These are phyloP conservation scores for Plasmodium yoelii DNA, from an alignment of 169 alveolate species.

Conservation along the genomic window DNA sequence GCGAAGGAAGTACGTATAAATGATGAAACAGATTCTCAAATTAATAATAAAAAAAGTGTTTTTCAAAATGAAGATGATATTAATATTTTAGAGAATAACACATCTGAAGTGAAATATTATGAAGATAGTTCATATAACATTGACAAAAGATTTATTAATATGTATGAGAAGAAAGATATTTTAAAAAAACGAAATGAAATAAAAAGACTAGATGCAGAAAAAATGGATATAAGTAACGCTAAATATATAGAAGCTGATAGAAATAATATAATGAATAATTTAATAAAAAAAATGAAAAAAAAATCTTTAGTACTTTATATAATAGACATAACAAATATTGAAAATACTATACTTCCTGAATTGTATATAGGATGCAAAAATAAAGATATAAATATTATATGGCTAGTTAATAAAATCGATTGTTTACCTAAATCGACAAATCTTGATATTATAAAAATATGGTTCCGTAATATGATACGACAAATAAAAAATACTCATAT, in stretches of 20 bases:
- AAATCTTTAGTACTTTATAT: conserved; percentile 86
- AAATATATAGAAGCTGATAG: conserved; percentile 66
- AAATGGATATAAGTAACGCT: conserved; percentile 56
- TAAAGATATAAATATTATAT: conserved; percentile 86
- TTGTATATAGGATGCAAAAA: conserved; percentile 87
- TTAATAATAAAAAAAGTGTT: too few relatives aligned
- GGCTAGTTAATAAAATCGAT: conserved; percentile 89
- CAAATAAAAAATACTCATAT: conserved; percentile 88
- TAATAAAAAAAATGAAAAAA: conserved; percentile 79
- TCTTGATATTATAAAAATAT: conserved; percentile 80
- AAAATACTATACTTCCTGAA: conserved; percentile 89
- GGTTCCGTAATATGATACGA: conserved; percentile 89
- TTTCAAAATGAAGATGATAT: too few relatives aligned
- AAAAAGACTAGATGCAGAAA: conserved; percentile 65
- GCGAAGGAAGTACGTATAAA: too few relatives aligned
- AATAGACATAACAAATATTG: conserved; percentile 88
- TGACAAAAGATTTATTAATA: conserved; percentile 45
- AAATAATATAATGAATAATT: conserved; percentile 65
- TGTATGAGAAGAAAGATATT: conserved; percentile 64
- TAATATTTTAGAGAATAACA: too few relatives aligned
- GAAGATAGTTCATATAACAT: conserved; percentile 47
- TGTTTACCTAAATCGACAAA: conserved; percentile 84
- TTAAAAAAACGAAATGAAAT: conserved; percentile 62
- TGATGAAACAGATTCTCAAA: too few relatives aligned
- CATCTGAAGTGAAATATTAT: neutral